Evolutionary conservation across 192 early-diverging fungal genomes (phyloP).

Genomic region (Anaeromyces robustus): DNA sequence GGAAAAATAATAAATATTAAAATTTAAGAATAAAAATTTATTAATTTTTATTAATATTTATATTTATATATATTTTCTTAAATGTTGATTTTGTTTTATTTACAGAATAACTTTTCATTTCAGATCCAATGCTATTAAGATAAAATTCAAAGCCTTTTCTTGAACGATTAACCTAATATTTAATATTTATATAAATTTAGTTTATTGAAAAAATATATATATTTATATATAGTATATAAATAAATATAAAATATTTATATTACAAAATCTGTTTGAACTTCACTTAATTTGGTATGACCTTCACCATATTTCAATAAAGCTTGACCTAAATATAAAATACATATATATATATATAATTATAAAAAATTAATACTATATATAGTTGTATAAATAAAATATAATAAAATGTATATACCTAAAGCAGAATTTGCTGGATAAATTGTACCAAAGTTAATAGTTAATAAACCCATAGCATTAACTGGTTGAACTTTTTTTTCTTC

Average conservation of each 20-base stretch:
- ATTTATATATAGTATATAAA: no score
- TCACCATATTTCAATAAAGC: background rate
- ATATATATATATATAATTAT: background rate
- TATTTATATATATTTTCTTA: no score
- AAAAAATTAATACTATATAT: no score
- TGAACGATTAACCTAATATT: background rate
- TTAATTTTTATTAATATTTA: no score
- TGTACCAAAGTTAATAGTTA: background rate
- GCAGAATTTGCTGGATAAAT: background rate
- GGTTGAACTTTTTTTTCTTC: background rate
- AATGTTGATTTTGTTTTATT: background rate
- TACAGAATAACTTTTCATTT: background rate
- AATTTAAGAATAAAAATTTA: no score
- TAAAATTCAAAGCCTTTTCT: background rate
- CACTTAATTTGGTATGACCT: background rate
- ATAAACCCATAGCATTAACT: background rate
- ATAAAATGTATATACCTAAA: background rate
- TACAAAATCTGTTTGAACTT: background rate
- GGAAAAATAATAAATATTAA: no score
- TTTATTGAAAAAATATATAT: no score
- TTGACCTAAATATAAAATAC: background rate
- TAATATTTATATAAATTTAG: background rate
- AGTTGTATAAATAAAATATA: no score
- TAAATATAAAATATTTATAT: background rate
- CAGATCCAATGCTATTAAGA: background rate